phyloP scores from a whole-genome alignment of 768 basidiomycete species.

The Leccinum ochraceum region DNA sequence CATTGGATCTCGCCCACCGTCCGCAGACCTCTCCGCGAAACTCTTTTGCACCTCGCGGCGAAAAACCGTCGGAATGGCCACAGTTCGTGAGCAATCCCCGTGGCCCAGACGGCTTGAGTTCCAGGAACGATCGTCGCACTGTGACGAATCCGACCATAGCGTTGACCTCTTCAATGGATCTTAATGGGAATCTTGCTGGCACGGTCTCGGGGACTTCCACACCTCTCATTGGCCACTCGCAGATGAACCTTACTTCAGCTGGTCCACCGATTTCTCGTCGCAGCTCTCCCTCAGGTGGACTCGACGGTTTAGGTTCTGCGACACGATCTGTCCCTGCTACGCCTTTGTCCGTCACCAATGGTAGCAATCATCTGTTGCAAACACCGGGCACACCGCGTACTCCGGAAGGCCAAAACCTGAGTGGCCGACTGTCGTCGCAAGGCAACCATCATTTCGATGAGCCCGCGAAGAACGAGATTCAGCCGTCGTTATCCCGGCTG shows the following conservation, averaged over 20 bases:
- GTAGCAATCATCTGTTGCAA: conserved; percentile 56
- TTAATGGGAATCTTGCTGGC: conserved; percentile 42
- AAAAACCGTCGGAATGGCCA: conserved; percentile 91
- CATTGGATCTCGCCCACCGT: conserved; percentile 88
- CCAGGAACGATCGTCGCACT: conserved; percentile 64
- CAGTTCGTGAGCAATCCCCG: conserved; percentile 73
- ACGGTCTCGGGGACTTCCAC: conserved; percentile 61
- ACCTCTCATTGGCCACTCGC: conserved; percentile 63
- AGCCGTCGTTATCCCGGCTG: conserved; percentile 72
- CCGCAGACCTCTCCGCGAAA: conserved; percentile 76
- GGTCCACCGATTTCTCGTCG: conserved; percentile 60
- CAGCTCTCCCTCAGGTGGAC: conserved; percentile 67
- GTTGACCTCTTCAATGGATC: conserved; percentile 58
- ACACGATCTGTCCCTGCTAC: conserved; percentile 86
- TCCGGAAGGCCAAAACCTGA: conserved; percentile 58
- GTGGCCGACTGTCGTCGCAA: conserved; percentile 60
- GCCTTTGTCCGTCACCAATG: conserved; percentile 58
- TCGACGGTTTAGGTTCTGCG: conserved; percentile 59
- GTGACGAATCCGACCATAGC: conserved; percentile 76
- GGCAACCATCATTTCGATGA: conserved; percentile 49
- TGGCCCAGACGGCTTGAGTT: conserved; percentile 55
- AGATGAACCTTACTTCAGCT: conserved; percentile 38
- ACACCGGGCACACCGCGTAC: conserved; percentile 64
- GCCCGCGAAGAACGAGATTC: conserved; percentile 55
- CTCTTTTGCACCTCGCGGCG: conserved; percentile 57